Base-by-base conservation (phyloP, 306 rosid species). In the Spatholobus suberectus region DNA sequence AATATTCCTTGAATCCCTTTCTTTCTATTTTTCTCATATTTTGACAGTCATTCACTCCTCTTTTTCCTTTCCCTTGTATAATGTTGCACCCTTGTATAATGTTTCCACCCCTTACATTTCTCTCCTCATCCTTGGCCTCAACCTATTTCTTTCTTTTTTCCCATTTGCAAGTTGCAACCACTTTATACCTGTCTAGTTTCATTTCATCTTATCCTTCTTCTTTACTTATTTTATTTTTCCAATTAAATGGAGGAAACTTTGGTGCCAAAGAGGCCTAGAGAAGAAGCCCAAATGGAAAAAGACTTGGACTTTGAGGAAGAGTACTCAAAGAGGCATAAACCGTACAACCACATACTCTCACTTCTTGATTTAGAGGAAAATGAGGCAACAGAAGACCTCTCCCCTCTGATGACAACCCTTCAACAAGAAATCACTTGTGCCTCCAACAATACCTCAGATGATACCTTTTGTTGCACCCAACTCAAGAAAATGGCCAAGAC, bases 321-420 rank as follows among this genome's bases (percentile, higher is more conserved):
- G 14, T 44, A 68, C 4, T 32, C 81, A 3, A 95, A 93, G 85
- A 91, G 88, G 44, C 92, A 89, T 34, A 93, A 91, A 17, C 86
- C 97, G 0, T 90, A 70, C 79, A 87, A 72, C 41, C 92, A 95
- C 71, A 90, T 95, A 57, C 83, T 93, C 41, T 89, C 97, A 41
- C 90, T 95, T 57, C 94, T 95, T 15, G 97, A 95, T 0, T 83
- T 79, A 17, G 97, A 93, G 11, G 98, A 91, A 76, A 97, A 91
- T 0, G 97, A 89, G 1, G 82, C 91, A 14, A 55, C 82, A 6
- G 68, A 90, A 15, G 98, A 95, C 15, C 82, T 90, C 63, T 91
- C 91, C 6, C 78, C 94, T 32, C 73, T 95, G 4, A 95, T 95
- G 59, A 77, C 89, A 6, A 80, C 92, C 75, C 91, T 95, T 12